Percentiles rank a stretch among this genome's conserved stretches.
These are phyloP conservation scores for Cordyceps javanica DNA, from an alignment of 2,329 filamentous ascomycete genomes.

Conservation along the genomic window DNA sequence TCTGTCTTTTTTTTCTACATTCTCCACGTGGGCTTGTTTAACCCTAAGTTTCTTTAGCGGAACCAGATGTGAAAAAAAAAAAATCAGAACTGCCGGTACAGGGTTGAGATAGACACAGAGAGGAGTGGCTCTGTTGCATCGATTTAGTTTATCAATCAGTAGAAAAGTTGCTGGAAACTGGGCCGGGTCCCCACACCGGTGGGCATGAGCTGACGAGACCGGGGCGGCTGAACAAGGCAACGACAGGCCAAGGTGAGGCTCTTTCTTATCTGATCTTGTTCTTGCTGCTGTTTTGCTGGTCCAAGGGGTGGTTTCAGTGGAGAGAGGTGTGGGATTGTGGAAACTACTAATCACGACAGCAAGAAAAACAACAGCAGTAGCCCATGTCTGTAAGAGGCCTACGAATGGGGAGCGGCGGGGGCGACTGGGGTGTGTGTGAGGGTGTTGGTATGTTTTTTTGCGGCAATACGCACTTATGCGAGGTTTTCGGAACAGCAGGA, in stretches of 20 bases:
- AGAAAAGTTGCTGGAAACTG: no score
- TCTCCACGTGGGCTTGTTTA: neutral
- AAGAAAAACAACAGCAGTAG: no score
- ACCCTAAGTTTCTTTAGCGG: conserved; percentile 5
- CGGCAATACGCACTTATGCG: no score
- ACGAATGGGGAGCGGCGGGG: no score
- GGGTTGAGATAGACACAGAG: no score
- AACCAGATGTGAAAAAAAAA: neutral
- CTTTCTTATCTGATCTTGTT: conserved; percentile 13
- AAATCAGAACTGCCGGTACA: neutral
- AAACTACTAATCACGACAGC: neutral
- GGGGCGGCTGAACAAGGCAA: neutral
- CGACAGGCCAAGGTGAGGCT: no score
- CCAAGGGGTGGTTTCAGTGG: neutral
- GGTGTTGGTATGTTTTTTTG: no score
- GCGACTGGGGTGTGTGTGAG: no score
- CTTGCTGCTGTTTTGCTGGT: neutral
- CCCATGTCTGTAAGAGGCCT: no score
- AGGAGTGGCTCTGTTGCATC: no score
- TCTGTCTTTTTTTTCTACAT: no score
- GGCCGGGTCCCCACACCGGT: neutral
- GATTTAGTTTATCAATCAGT: conserved; percentile 12
- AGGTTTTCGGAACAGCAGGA: no score
- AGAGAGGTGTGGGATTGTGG: neutral
- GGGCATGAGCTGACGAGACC: conserved; percentile 2